Evolutionary conservation across 345 rosid species (phyloP).

Genomic region (Pistacia vera): DNA sequence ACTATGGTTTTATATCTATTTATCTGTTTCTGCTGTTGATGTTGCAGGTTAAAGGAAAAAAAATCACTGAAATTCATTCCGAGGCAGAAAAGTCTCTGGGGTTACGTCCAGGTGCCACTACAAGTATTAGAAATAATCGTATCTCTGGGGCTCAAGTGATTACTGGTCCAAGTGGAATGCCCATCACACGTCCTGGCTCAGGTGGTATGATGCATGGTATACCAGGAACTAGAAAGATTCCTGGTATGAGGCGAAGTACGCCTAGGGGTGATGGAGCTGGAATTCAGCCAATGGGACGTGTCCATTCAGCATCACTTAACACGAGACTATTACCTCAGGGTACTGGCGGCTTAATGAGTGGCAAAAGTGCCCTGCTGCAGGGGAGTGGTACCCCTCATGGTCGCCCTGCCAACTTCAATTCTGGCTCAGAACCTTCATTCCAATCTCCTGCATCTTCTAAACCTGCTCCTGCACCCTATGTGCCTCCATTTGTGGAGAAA

Average conservation of each 20-base stretch:
- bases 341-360: slow-evolving; percentile 59
- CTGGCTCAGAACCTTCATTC: slow-evolving; percentile 33
- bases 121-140: slow-evolving; percentile 72
- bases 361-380: slow-evolving; percentile 79
- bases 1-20: not conserved
- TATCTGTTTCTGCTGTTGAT: slow-evolving; percentile 12
- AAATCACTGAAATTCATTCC: slow-evolving; percentile 86
- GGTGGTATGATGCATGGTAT: slow-evolving; percentile 99
- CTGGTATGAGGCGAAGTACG: slow-evolving; percentile 44
- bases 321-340: slow-evolving; percentile 81
- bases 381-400: slow-evolving; percentile 44
- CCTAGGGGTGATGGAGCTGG: slow-evolving; percentile 76
- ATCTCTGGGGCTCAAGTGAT: slow-evolving; percentile 50
- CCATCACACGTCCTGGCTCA: slow-evolving; percentile 72
- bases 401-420: slow-evolving; percentile 23
- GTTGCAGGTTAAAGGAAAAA: slow-evolving; percentile 86
- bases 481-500: slow-evolving; percentile 35
- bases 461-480: slow-evolving; percentile 27
- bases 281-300: slow-evolving; percentile 45
- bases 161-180: slow-evolving; percentile 61
- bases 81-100: slow-evolving; percentile 90
- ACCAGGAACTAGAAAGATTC: slow-evolving; percentile 94
- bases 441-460: slow-evolving; percentile 30
- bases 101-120: slow-evolving; percentile 88
- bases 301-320: slow-evolving; percentile 57